Conservation (phyloP, 345 rosid genomes). For the Salix arbutifolia region DNA sequence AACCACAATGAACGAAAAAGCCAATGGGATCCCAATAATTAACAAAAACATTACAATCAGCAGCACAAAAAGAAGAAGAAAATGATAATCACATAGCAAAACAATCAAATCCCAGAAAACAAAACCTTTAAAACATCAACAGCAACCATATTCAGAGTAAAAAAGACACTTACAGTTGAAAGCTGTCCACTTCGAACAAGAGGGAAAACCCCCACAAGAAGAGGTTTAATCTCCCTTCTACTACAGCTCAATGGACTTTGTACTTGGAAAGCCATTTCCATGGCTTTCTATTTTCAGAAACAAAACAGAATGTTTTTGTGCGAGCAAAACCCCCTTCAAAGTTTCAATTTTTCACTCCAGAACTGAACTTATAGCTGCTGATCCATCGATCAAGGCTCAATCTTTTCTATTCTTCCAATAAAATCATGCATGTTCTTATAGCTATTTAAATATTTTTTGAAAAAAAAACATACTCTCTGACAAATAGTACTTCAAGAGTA, state of each 20-base stretch:
- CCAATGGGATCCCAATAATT: background rate
- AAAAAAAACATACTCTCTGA: background rate
- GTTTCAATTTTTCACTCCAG: background rate
- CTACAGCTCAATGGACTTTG: constrained; percentile 47
- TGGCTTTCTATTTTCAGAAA: constrained; percentile 22
- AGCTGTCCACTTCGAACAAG: constrained; percentile 20
- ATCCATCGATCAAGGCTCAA: constrained; percentile 7
- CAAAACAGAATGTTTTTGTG: constrained; percentile 8
- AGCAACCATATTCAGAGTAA: background rate
- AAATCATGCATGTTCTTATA: background rate
- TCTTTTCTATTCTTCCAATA: constrained; percentile 1
- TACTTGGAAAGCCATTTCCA: constrained; percentile 62
- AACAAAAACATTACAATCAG: background rate
- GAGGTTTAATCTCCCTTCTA: constrained; percentile 43
- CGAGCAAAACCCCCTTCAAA: background rate
- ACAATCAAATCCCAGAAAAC: background rate
- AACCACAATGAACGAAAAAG: background rate
- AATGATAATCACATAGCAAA: background rate
- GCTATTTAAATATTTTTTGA: background rate
- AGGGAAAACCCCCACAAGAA: constrained; percentile 48
- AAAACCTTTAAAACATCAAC: background rate
- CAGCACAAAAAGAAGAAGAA: background rate
- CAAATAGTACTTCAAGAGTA: background rate
- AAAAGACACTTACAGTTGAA: constrained; percentile 9
- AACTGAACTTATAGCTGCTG: background rate